Evolutionary conservation across 257 asterid species (phyloP).

Genomic region (Gynochthodes officinalis): DNA sequence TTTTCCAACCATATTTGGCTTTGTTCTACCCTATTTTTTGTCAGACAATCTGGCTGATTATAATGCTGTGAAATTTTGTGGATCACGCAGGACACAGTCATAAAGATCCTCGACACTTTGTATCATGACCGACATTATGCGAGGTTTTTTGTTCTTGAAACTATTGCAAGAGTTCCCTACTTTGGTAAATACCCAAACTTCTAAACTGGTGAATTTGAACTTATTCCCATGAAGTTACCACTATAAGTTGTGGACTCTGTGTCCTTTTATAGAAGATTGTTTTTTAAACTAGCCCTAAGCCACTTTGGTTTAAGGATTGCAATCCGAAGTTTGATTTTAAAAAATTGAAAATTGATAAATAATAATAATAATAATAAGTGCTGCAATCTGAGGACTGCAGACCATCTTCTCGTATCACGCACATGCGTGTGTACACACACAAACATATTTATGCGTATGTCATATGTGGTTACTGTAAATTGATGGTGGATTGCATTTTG

Average conservation of each 20-base stretch:
- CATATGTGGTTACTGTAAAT: background rate
- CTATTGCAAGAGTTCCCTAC: constrained; percentile 97
- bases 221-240: background rate
- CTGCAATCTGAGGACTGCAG: no score
- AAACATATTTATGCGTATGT: no score
- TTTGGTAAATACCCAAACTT: constrained; percentile 60
- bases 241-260: background rate
- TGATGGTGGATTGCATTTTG: background rate
- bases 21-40: background rate
- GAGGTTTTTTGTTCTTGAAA: constrained; percentile 91
- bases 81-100: constrained; percentile 75
- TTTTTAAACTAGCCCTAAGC: no score
- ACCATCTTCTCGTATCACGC: background rate
- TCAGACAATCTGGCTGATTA: background rate
- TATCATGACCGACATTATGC: constrained; percentile 83
- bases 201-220: constrained; percentile 12
- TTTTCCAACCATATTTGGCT: background rate
- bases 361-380: no score
- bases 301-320: background rate
- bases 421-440: no score
- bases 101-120: constrained; percentile 80
- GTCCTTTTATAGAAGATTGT: background rate
- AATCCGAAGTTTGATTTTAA: no score
- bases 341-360: no score
- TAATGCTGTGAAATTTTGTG: constrained; percentile 14